Evolutionary conservation across 2,329 filamentous ascomycete species (phyloP).

Genomic region (Neophaeococcomyces mojaviensis): DNA sequence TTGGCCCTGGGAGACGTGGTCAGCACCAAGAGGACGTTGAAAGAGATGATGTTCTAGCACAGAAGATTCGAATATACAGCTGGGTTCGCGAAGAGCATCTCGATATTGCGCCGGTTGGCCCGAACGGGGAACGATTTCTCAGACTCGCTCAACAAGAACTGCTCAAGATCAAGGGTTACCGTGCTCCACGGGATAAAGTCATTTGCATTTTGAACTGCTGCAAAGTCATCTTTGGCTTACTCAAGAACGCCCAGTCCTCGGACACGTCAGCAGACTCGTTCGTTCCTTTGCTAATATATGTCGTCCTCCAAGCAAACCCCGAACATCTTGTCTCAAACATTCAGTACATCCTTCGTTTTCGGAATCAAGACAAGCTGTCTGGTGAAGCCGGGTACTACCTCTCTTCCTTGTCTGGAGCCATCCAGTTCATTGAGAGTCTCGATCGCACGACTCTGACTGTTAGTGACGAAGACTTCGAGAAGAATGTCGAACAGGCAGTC

Average conservation of each 20-base stretch:
- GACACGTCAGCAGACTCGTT: slow-evolving; percentile 96
- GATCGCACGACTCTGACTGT: slow-evolving; percentile 91
- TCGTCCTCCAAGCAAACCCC: slow-evolving; percentile 87
- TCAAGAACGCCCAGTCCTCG: slow-evolving; percentile 77
- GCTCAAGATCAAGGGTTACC: slow-evolving; percentile 91
- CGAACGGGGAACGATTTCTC: slow-evolving; percentile 82
- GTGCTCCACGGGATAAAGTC: slow-evolving; percentile 95
- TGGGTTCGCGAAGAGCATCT: slow-evolving; percentile 92
- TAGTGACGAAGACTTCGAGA: slow-evolving; percentile 88
- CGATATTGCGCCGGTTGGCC: slow-evolving; percentile 77
- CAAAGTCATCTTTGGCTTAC: slow-evolving; percentile 94
- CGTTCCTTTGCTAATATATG: slow-evolving; percentile 89
- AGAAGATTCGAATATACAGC: slow-evolving; percentile 94
- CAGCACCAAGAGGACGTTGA: slow-evolving; percentile 99
- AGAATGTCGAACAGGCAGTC: slow-evolving; percentile 91
- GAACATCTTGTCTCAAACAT: slow-evolving; percentile 96
- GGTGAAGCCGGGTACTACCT: slow-evolving; percentile 99
- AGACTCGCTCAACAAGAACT: slow-evolving; percentile 88
- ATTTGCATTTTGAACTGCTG: slow-evolving; percentile 98
- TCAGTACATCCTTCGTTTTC: slow-evolving; percentile 93
- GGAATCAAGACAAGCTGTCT: slow-evolving; percentile 92
- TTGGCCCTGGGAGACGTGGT: slow-evolving; percentile 77
- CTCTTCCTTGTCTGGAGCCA: slow-evolving; percentile 76
- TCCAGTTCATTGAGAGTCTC: slow-evolving; percentile 94
- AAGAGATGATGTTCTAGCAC: slow-evolving; percentile 85